phyloP scores from a whole-genome alignment of 139 green algal genomes.

The Chlorella sp. region DNA sequence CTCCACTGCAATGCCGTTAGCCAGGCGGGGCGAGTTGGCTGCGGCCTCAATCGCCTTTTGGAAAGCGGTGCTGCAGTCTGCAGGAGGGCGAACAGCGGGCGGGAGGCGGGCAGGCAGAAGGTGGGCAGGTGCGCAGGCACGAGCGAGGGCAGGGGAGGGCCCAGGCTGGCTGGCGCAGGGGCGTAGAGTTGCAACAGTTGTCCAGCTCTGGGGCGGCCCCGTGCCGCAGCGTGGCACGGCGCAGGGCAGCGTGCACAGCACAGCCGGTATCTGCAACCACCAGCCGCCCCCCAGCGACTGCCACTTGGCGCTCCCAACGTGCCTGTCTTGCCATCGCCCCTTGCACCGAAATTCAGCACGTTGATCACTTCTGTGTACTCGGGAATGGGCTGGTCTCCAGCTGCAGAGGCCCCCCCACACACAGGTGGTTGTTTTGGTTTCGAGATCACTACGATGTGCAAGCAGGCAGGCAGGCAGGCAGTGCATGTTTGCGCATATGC shows the following conservation, averaged over 20 bases:
- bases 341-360: neutral
- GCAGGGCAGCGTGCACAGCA: neutral
- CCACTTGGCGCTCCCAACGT: neutral
- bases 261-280: neutral
- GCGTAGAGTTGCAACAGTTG: too few species aligned
- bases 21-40: neutral
- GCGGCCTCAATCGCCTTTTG: conserved; percentile 22
- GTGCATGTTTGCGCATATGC: too few species aligned
- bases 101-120: neutral
- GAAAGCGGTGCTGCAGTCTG: conserved; percentile 25
- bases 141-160: neutral
- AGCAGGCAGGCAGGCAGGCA: too few species aligned
- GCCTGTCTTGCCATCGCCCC: conserved; percentile 17
- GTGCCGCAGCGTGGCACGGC: neutral
- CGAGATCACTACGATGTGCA: too few species aligned
- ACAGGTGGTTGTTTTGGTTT: too few species aligned
- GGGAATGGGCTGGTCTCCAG: conserved; percentile 13
- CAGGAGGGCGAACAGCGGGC: neutral
- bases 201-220: too few species aligned
- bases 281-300: neutral
- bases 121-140: neutral
- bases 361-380: neutral
- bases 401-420: conserved; percentile 10
- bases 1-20: neutral
- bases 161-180: neutral